Conservation (phyloP, 140 eudicot species). For the Bidens hawaiensis region DNA sequence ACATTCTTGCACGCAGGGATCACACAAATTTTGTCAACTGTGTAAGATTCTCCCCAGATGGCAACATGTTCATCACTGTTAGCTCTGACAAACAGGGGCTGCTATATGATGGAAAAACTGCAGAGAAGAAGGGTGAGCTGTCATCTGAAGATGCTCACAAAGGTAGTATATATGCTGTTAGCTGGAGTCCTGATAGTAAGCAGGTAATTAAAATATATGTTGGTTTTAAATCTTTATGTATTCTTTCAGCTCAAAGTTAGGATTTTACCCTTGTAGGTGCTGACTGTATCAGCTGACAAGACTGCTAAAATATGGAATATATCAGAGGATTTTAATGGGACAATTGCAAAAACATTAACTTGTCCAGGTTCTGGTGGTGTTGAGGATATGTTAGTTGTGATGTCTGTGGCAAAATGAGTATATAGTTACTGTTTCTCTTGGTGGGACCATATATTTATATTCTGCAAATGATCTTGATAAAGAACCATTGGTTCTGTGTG, state of each 20-base stretch:
- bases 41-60: conserved; percentile 95
- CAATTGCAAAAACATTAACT: conserved; percentile 49
- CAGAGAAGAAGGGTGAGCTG: conserved; percentile 74
- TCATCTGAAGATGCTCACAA: conserved; percentile 76
- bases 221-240: neutral
- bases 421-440: conserved; percentile 86
- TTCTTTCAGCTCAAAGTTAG: neutral
- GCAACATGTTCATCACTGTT: conserved; percentile 81
- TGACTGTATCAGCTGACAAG: conserved; percentile 95
- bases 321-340: conserved; percentile 72
- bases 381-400: conserved; percentile 94
- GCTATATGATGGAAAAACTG: conserved; percentile 85
- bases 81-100: conserved; percentile 93
- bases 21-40: conserved; percentile 92
- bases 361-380: conserved; percentile 85
- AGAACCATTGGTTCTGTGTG: conserved; percentile 63
- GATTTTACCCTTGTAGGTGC: conserved; percentile 39
- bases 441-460: conserved; percentile 70
- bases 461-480: conserved; percentile 76
- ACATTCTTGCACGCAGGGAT: conserved; percentile 48
- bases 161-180: conserved; percentile 95
- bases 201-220: conserved; percentile 36
- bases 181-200: conserved; percentile 98
- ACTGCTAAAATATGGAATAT: conserved; percentile 90
- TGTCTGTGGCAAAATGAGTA: conserved; percentile 90